Base-by-base conservation (phyloP, 2,329 filamentous ascomycete genomes). In the Amesomyces nigricolor region DNA sequence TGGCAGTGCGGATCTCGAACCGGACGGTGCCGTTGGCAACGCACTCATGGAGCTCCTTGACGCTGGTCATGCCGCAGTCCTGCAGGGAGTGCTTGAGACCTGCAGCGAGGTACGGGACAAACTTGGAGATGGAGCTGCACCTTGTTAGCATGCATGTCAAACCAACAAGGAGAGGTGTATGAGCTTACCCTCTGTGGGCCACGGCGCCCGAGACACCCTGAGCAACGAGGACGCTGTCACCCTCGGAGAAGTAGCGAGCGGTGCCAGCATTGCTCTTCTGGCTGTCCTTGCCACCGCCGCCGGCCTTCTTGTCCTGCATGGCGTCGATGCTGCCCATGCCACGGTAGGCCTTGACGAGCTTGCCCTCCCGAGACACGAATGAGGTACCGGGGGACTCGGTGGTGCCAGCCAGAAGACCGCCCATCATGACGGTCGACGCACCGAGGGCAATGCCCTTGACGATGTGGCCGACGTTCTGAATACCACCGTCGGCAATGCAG, bases 221-320 rank as follows among this genome's bases (percentile, higher is more conserved):
- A 17, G 94, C 94, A 65, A 99, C 94, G 47, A 99, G 82, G 53
- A 99, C 85, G 64, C 88, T 87, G 74, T 96, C 92, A 58, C 91
- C 91, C 75, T 99, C 94, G 43, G 91, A 96, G 78, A 99, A 99
- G 79, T 99, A 99, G 60, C 94, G 87, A 44, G 94, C 94, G 61
- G 95, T 97, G 68, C 94, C 94, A 54, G 94, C 94, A 70, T 97
- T 99, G 73, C 85, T 86, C 75, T 86, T 82, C 72, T 87, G 85
- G 72, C 78, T 83, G 69, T 91, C 83, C 72, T 84, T 88, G 67
- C 78, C 76, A 63, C 86, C 87, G 57, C 73, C 79, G 53, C 88
- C 90, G 10, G 91, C 91, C 80, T 96, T 96, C 83, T 94, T 96
- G 76, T 97, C 92, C 76, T 97, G 91, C 94, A 99, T 99, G 64